These are phyloP conservation scores for Aspergillus thermomutatus DNA, from an alignment of 2,329 filamentous ascomycete genomes.

Conservation along the genomic window DNA sequence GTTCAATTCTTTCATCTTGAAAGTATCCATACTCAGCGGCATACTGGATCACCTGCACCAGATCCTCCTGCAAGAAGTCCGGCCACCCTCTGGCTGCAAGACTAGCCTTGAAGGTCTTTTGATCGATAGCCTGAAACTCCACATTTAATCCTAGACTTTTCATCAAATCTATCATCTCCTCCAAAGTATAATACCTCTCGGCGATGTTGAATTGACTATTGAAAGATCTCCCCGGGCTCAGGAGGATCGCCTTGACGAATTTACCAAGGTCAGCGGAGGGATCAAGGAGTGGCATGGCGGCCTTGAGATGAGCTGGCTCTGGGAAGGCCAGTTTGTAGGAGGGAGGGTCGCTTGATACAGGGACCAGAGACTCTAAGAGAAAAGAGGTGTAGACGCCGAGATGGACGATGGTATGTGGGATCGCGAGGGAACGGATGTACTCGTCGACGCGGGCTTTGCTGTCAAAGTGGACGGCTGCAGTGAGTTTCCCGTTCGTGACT, in stretches of 20 bases:
- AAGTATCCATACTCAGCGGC: constrained; percentile 52
- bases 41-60: constrained; percentile 52
- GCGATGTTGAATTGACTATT: constrained; percentile 46
- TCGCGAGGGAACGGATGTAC: constrained; percentile 41
- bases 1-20: constrained; percentile 31
- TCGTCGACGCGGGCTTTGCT: constrained; percentile 53
- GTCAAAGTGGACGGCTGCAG: constrained; percentile 50
- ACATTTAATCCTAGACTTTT: constrained; percentile 35
- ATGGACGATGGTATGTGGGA: constrained; percentile 3
- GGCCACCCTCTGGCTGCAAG: constrained; percentile 37
- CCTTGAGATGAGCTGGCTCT: not conserved
- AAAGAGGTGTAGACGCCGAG: constrained; percentile 16
- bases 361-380: constrained; percentile 2
- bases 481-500: constrained; percentile 28
- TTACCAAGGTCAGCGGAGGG: constrained; percentile 14
- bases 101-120: constrained; percentile 34
- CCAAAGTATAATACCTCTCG: constrained; percentile 40
- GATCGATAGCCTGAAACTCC: not conserved
- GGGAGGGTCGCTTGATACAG: not conserved
- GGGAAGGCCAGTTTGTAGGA: not conserved
- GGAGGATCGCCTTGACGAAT: constrained; percentile 27
- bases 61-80: constrained; percentile 44
- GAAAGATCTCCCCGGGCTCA: constrained; percentile 35
- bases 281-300: constrained; percentile 9
- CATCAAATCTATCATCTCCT: constrained; percentile 42